Evolutionary conservation across 805 yeast species (phyloP), one percentile per base, ranked within the genome.

Genomic region (Metschnikowia santaceciliae): DNA sequence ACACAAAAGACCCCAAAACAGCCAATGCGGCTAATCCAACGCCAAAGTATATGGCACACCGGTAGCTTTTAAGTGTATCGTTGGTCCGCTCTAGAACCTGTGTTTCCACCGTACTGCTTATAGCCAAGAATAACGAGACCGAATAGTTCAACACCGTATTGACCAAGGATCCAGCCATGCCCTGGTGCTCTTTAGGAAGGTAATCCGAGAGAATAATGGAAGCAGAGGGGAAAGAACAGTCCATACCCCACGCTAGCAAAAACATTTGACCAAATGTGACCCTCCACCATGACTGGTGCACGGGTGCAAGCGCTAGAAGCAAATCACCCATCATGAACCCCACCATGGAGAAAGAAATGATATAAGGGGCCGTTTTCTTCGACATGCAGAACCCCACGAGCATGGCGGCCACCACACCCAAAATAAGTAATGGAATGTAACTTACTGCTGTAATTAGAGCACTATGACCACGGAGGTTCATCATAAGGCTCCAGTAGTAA

Each of bases 81-180:
- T 35, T 44, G 8, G 37, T 53, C 8, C 50, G 49, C 19, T 43
- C 41, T 19, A 43, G 39, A 15, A 47, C 52, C 42, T 54, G 49
- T 13, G 53, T 37, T 56, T 85, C 87, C 2, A 83, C 86, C 2
- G 86, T 80, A n/a, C 83, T 82, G 3, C 88, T 86, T 40, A 87
- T 70, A 8, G 90, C 92, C 32, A 87, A 68, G 35, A 84, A 81
- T n/a, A 86, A 63, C 0, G 90, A 81, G 33, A 71, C 84, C 0
- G 90, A 81, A 62, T 87, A 87, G 63, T 84, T 87, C 11, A 84
- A 81, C 57, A 84, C 81, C 0, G 94, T 86, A 19, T 84, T 76
- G 4, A 85, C 83, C 46, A 87, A 68, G 0, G 90, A 83, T 0
- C 90, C 90, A 0, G 90, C 91, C 77, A 84, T 80, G 7, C 92